Percentiles rank a stretch among this genome's conserved stretches.
Evolutionary conservation across 2,329 filamentous ascomycete genomes (phyloP).

Genomic region (Fusarium haematococcum): DNA sequence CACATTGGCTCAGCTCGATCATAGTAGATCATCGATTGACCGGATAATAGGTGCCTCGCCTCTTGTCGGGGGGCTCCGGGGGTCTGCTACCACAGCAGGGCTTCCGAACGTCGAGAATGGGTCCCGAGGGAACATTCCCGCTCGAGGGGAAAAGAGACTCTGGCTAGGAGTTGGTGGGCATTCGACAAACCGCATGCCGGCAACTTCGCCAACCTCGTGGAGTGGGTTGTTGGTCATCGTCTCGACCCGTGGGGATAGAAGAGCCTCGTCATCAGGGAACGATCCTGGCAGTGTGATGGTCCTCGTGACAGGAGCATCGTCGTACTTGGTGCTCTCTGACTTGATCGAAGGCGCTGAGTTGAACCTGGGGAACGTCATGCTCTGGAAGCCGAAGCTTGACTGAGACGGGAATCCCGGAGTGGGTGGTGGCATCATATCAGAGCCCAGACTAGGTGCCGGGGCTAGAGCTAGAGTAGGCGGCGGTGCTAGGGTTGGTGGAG

Average conservation of each 20-base stretch:
- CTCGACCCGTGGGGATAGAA: constrained; percentile 78
- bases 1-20: constrained; percentile 42
- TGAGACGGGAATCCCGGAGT: constrained; percentile 58
- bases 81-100: constrained; percentile 68
- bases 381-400: constrained; percentile 57
- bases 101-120: constrained; percentile 64
- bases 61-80: constrained; percentile 79
- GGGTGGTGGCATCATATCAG: constrained; percentile 54
- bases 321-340: constrained; percentile 12
- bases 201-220: constrained; percentile 58
- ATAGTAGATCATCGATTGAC: constrained; percentile 83
- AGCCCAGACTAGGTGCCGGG: constrained; percentile 30
- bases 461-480: constrained; percentile 24
- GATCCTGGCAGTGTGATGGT: constrained; percentile 51
- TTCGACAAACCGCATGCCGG: constrained; percentile 65
- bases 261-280: constrained; percentile 61
- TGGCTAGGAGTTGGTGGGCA: constrained; percentile 64
- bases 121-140: constrained; percentile 65
- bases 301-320: constrained; percentile 46
- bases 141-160: constrained; percentile 65
- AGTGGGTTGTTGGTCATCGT: constrained; percentile 79
- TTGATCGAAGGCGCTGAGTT: constrained; percentile 24
- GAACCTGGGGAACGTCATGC: constrained; percentile 47
- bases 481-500: constrained; percentile 19
- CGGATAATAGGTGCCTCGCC: constrained; percentile 81